phyloP scores from a whole-genome alignment of 2,329 filamentous ascomycete species.

The Dothistroma pini region DNA sequence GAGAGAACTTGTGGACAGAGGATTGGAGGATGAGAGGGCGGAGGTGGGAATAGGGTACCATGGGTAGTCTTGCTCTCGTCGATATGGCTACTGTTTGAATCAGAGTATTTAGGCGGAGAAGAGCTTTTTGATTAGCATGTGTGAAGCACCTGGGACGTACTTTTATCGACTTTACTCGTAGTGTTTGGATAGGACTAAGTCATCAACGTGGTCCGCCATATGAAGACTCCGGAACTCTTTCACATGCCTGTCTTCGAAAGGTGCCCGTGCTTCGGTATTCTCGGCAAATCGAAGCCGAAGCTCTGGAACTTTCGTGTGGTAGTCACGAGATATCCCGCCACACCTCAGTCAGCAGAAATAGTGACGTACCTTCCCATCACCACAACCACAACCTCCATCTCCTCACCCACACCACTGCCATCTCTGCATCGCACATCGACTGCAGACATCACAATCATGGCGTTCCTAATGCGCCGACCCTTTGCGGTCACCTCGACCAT shows the following conservation, averaged over 20 bases:
- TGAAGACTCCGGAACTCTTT: not conserved
- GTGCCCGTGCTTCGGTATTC: not conserved
- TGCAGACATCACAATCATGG: constrained; percentile 47
- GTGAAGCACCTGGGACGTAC: no score
- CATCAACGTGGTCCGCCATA: no score
- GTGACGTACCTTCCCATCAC: not conserved
- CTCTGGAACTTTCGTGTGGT: not conserved
- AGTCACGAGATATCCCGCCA: not conserved
- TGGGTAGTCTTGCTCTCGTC: not conserved
- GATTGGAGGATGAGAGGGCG: not conserved
- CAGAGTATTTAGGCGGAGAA: no score
- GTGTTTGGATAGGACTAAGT: no score
- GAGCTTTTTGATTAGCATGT: no score
- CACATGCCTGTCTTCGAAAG: not conserved
- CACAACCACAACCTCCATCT: not conserved
- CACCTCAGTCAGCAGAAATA: not conserved
- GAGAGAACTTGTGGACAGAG: not conserved
- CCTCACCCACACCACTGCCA: not conserved
- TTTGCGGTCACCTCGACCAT: constrained; percentile 60
- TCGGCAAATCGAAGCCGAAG: not conserved
- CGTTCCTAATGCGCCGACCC: constrained; percentile 61
- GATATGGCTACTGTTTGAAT: no score
- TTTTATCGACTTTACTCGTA: no score
- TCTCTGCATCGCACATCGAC: not conserved
- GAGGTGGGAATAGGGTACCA: not conserved